Base-by-base conservation (phyloP, 768 basidiomycete species). In the Cyclocybe aegerita region DNA sequence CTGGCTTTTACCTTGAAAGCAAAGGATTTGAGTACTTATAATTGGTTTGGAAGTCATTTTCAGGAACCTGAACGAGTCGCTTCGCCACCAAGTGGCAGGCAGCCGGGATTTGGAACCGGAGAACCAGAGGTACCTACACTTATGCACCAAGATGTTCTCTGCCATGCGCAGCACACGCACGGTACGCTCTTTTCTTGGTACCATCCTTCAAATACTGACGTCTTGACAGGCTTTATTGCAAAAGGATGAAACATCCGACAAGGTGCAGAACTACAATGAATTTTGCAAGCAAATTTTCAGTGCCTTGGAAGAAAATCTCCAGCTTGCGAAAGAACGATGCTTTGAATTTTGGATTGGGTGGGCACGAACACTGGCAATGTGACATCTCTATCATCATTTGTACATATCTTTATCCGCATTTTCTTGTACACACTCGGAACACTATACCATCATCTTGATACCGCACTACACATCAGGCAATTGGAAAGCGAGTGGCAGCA, bases 81-180 rank as follows among this genome's bases (percentile, higher is more conserved):
- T 83, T 47, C 61, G 54, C 12, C 46, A 53, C 32, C 65, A 68
- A 48, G 43, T 48, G 4, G 48, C 62, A 52, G 62, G 60, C 16
- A 31, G 64, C 45, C 60, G 56, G 29, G 56, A 45, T 11, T 33
- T 58, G 23, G 31, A 30, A 11, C 32, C 63, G 29, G 64, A 69
- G 51, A 72, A 74, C 57, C 63, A 75, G 48, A 58, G 50, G 14
- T 77, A 74, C 39, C 57, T 74, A 11, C 72, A 73, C 4, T 67
- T 73, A 43, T 66, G 76, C 41, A 67, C 74, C 4, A 67, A 57
- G 33, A 73, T 84, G 66, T 68, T 85, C 29, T 73, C 77, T 15
- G 65, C 75, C 1, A 81, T 87, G 79, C 67, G 77, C 15, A 70
- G 71, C 30, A 73, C 74, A 35, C 67, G 70, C 50, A 60, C 67